Evolutionary conservation across 2,329 filamentous ascomycete species (phyloP), one percentile per base, ranked within the genome.

Genomic region (Phialophora expanda): DNA sequence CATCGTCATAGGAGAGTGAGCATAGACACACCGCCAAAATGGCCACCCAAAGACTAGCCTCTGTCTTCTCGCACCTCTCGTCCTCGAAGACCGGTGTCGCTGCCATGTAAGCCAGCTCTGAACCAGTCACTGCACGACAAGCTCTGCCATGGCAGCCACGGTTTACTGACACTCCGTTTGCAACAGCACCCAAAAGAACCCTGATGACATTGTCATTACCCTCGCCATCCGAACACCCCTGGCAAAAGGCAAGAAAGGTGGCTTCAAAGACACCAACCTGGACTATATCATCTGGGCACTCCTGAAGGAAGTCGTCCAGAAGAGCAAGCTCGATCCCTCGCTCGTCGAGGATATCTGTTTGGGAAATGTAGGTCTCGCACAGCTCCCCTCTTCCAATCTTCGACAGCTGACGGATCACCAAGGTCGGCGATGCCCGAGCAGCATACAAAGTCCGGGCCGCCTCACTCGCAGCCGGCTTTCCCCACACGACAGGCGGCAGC

Each of bases 141-240:
- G n/a, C 53, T 56, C 41, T 34, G 32, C 32, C 32, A 34, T 34
- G 9, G 32, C 62, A 46, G 22, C 9, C 3, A 66, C 50, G 64
- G 28, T 6, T 53, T 24, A 44, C 38, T 44, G 38, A 44, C 38
- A 9, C 38, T 17, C 38, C 7, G 2, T 5, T 5, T 20, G 26
- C 38, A 24, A 26, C 73, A 97, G 93, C 76, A 93, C 91, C 65
- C 88, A 91, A 73, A 93, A 98, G 84, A 96, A 96, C 79, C 87
- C 93, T 72, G 94, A 98, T 78, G 95, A 99, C 83, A 86, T 99
- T 62, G 95, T 99, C 77, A 97, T 98, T 76, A 99, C 95, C 7
- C 87, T 96, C 65, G 94, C 94, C 30, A 84, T 93, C 74, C 91
- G 95, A 64, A 97, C 94, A 30, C 93, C 95, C 0, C 85, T 99